Evolutionary conservation across 1,284 basidiomycete species (phyloP).

Genomic region (Microbotryum violaceum): DNA sequence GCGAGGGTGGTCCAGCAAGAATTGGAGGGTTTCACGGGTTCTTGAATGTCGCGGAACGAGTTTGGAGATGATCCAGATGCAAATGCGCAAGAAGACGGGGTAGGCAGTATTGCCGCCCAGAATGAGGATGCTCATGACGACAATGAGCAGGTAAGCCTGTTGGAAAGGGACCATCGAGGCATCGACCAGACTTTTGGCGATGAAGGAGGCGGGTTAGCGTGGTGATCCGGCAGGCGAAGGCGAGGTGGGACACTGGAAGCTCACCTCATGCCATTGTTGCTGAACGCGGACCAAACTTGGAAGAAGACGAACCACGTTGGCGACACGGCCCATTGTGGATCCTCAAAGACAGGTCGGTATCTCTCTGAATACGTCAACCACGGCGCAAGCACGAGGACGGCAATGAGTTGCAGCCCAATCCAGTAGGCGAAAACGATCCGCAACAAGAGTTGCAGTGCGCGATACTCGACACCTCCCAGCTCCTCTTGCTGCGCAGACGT

Average conservation of each 20-base stretch:
- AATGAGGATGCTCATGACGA: slow-evolving; percentile 57
- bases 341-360: slow-evolving; percentile 14
- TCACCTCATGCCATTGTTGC: slow-evolving; percentile 65
- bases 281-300: slow-evolving; percentile 78
- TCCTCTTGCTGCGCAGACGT: slow-evolving; percentile 80
- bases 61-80: slow-evolving; percentile 61
- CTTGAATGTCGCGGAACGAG: slow-evolving; percentile 55
- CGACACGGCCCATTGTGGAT: slow-evolving; percentile 7
- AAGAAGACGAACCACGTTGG: slow-evolving; percentile 68
- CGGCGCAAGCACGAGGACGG: slow-evolving; percentile 66
- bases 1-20: slow-evolving; percentile 92
- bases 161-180: slow-evolving; percentile 83
- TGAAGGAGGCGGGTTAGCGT: not conserved
- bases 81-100: slow-evolving; percentile 46
- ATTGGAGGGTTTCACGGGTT: slow-evolving; percentile 71
- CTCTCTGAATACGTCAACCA: slow-evolving; percentile 51
- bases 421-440: slow-evolving; percentile 51
- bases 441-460: slow-evolving; percentile 41
- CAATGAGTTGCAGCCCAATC: slow-evolving; percentile 57
- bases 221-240: not conserved
- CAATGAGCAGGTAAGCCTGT: slow-evolving; percentile 69
- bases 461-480: slow-evolving; percentile 87
- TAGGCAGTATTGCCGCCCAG: slow-evolving; percentile 87
- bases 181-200: slow-evolving; percentile 56
- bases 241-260: not conserved